Conservation (phyloP, 2,329 filamentous ascomycete species). For the Onygenales sp. region DNA sequence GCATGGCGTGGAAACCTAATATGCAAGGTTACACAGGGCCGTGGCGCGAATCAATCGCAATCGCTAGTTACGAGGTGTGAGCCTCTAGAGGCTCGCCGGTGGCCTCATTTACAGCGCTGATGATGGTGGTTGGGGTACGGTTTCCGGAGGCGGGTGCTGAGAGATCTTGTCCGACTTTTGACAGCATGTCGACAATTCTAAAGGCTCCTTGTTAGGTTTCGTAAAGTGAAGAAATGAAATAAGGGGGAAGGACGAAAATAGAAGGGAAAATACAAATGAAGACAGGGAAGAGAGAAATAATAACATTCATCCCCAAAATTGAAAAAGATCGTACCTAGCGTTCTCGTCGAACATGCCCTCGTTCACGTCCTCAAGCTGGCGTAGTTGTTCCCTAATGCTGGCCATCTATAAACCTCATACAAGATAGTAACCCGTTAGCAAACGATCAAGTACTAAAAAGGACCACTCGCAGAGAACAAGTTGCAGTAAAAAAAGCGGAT, state of each 20-base stretch:
- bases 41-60: too few relatives aligned
- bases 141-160: conserved; percentile 2
- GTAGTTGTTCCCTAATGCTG: conserved; percentile 39
- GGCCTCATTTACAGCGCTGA: background rate
- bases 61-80: background rate
- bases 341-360: conserved; percentile 37
- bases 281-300: background rate
- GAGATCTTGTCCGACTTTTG: conserved; percentile 15
- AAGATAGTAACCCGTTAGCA: conserved; percentile 15
- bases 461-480: conserved; percentile 10
- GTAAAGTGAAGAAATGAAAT: background rate
- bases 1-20: too few relatives aligned
- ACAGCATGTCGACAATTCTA: conserved; percentile 31
- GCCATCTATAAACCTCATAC: conserved; percentile 30
- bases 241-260: background rate
- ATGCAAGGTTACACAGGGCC: too few relatives aligned
- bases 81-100: conserved; percentile 1
- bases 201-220: background rate
- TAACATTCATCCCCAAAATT: background rate
- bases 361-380: conserved; percentile 35
- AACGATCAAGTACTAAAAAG: conserved; percentile 18
- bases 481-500: conserved; percentile 8
- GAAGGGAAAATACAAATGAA: background rate
- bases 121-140: background rate
- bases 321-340: conserved; percentile 21